These are phyloP conservation scores for Trichothecium sympodiale DNA, from an alignment of 2,329 filamentous ascomycete genomes.

Conservation along the genomic window DNA sequence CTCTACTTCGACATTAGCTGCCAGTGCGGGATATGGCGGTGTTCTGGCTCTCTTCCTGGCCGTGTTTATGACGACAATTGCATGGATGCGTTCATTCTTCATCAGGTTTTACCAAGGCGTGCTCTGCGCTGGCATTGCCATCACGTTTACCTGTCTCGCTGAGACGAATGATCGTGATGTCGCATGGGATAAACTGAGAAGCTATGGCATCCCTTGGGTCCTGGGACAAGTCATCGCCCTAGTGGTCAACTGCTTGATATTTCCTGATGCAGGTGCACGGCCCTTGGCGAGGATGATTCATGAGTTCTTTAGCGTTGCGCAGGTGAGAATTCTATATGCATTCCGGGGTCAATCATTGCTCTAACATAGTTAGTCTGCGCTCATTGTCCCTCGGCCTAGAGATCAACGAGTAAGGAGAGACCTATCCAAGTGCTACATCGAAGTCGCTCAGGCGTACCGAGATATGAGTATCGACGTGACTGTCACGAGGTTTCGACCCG, in stretches of 20 bases:
- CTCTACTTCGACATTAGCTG: slow-evolving; percentile 35
- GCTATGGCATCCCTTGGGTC: slow-evolving; percentile 44
- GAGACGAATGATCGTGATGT: slow-evolving; percentile 31
- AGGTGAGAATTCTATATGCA: too few species aligned
- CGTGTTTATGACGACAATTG: slow-evolving; percentile 38
- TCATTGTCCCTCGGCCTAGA: slow-evolving; percentile 17
- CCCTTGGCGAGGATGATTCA: slow-evolving; percentile 36
- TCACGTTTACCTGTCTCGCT: slow-evolving; percentile 41
- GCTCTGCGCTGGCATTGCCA: slow-evolving; percentile 42
- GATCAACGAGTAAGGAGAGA: slow-evolving; percentile 25
- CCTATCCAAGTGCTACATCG: slow-evolving; percentile 40
- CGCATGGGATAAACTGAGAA: slow-evolving; percentile 37
- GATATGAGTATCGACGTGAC: slow-evolving; percentile 47
- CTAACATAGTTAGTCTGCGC: slow-evolving; percentile 15
- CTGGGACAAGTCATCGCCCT: slow-evolving; percentile 43
- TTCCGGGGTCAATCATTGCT: too few species aligned
- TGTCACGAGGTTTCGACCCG: slow-evolving; percentile 38
- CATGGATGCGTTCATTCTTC: slow-evolving; percentile 43
- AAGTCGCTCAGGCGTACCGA: slow-evolving; percentile 42
- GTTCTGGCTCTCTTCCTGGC: slow-evolving; percentile 44
- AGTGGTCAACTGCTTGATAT: slow-evolving; percentile 33
- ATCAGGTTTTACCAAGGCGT: slow-evolving; percentile 44
- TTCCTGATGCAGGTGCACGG: slow-evolving; percentile 45
- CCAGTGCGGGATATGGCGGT: slow-evolving; percentile 38
- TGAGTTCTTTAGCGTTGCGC: slow-evolving; percentile 33